These are phyloP conservation scores for Colletotrichum incanum DNA, from an alignment of 2,329 filamentous ascomycete genomes.

Conservation along the genomic window DNA sequence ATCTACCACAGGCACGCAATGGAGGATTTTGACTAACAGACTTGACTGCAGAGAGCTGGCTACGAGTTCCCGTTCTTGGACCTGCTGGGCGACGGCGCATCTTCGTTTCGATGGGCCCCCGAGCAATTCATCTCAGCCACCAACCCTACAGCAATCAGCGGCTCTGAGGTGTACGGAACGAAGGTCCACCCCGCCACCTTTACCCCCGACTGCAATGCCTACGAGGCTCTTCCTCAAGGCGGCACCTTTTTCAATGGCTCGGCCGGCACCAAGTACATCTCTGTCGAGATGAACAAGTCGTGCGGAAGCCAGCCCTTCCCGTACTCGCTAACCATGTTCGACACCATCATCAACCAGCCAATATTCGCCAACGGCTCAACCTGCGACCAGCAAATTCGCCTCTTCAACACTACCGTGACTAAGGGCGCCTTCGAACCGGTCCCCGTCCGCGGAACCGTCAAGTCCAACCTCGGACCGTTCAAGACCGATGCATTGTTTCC, in stretches of 20 bases:
- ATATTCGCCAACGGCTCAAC: constrained; percentile 57
- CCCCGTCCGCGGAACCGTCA: constrained; percentile 47
- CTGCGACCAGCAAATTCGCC: constrained; percentile 61
- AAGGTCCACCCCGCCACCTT: constrained; percentile 59
- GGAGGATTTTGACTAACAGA: not conserved
- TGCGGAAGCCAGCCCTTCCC: constrained; percentile 41
- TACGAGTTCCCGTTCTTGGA: constrained; percentile 72
- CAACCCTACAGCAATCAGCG: constrained; percentile 60
- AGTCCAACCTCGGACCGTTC: constrained; percentile 49
- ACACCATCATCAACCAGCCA: constrained; percentile 70
- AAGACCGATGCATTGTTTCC: constrained; percentile 5
- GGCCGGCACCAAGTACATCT: constrained; percentile 34
- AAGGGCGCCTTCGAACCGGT: constrained; percentile 48
- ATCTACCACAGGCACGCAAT: constrained; percentile 40
- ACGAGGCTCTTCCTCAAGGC: constrained; percentile 48
- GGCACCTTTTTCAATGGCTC: constrained; percentile 44
- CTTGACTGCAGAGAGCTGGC: constrained; percentile 59
- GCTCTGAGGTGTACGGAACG: constrained; percentile 63
- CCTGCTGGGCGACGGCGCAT: constrained; percentile 64
- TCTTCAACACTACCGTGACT: constrained; percentile 63
- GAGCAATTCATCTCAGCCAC: constrained; percentile 62
- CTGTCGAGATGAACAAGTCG: constrained; percentile 44
- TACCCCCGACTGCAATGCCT: constrained; percentile 66
- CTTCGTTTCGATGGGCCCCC: constrained; percentile 66
- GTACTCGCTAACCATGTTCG: constrained; percentile 60